Percentiles rank a stretch among this genome's conserved stretches.
Evolutionary conservation across 148 eudicot species (phyloP).

Genomic region (Rhododendron simsii): DNA sequence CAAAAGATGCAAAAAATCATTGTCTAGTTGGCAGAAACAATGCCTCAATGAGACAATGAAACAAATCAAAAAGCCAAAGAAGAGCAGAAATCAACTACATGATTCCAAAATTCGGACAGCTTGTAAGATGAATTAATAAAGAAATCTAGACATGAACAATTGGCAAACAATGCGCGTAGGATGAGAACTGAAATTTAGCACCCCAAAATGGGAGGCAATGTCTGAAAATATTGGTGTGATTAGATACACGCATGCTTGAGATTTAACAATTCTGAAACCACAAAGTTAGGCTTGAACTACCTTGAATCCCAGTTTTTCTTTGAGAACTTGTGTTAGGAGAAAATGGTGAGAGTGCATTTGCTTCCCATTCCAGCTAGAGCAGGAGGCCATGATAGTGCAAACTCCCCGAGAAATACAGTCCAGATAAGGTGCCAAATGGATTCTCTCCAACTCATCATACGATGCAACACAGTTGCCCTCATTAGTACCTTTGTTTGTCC

Average conservation of each 20-base stretch:
- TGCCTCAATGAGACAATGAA: background rate
- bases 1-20: background rate
- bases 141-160: constrained; percentile 2
- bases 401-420: constrained; percentile 81
- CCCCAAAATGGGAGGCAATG: background rate
- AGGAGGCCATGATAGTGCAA: constrained; percentile 88
- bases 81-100: background rate
- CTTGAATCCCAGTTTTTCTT: constrained; percentile 71
- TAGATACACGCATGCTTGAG: background rate
- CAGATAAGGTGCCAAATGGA: constrained; percentile 76
- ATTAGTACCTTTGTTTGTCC: constrained; percentile 64
- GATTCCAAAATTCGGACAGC: background rate
- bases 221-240: background rate
- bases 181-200: background rate
- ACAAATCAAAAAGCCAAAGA: background rate
- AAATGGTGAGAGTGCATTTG: constrained; percentile 54
- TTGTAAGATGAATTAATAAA: background rate
- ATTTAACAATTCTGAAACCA: background rate
- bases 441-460: constrained; percentile 62
- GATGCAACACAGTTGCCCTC: constrained; percentile 58
- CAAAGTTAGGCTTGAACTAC: constrained; percentile 18
- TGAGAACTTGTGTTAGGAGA: constrained; percentile 71
- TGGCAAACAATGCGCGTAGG: background rate
- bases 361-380: constrained; percentile 76
- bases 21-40: background rate